phyloP scores from a whole-genome alignment of 2,329 filamentous ascomycete genomes.

The Teratosphaeria epicoccoides region DNA sequence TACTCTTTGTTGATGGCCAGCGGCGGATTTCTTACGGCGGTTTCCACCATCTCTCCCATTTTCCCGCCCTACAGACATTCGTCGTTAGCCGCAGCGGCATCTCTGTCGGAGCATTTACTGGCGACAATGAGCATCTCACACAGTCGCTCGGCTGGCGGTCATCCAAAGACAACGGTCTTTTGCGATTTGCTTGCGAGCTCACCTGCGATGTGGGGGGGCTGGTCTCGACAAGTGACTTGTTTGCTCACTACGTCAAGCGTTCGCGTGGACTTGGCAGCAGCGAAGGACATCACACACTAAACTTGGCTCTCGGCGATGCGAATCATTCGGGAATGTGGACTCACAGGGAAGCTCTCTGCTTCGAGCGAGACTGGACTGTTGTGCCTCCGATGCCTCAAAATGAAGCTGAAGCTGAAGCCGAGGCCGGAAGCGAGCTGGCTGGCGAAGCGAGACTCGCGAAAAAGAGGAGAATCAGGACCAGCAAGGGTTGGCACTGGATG shows the following conservation, averaged over 20 bases:
- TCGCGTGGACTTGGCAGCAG: not conserved
- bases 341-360: not conserved
- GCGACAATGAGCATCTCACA: not conserved
- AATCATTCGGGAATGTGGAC: not conserved
- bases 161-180: not conserved
- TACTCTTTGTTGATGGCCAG: conserved; percentile 9
- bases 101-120: not conserved
- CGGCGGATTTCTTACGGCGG: conserved; percentile 5
- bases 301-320: not conserved
- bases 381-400: not conserved
- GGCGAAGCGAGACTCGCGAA: conserved; percentile 2
- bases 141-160: not conserved
- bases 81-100: not conserved
- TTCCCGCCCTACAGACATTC: conserved; percentile 9
- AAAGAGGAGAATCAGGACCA: conserved; percentile 6
- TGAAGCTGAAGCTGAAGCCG: not conserved
- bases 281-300: not conserved
- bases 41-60: conserved; percentile 10
- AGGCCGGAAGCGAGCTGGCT: not conserved
- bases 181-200: not conserved
- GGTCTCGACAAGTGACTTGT: not conserved
- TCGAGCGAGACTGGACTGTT: conserved; percentile 1
- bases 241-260: not conserved
- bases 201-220: not conserved
- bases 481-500: conserved; percentile 4